Evolutionary conservation across 2,329 filamentous ascomycete genomes (phyloP), one percentile per base, ranked within the genome.

Genomic region (Cryphonectria parasitica): DNA sequence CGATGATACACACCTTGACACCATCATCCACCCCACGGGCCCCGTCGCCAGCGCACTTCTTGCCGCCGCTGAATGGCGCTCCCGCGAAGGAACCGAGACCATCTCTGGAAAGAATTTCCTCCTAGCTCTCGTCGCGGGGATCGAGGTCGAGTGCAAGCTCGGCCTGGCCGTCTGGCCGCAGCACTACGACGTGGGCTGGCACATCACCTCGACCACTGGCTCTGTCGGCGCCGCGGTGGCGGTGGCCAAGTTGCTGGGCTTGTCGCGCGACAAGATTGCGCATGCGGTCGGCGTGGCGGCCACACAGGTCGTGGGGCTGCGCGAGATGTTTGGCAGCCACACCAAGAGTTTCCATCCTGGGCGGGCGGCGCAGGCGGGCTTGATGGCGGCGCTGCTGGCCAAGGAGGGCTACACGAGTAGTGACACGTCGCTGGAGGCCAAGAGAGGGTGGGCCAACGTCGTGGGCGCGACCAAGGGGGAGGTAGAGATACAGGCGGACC

Each of bases 161-260:
- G 86, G 86, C 0, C 75, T 87, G 34, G 81, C 83, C 0, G 85
- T 88, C 17, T 87, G 81, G 79, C 86, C 86, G 0, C 79, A 83
- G 58, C 86, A 88, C 75, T 88, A 88, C 75, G 83, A 87, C 75
- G 78, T 85, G 5, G 86, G 86, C 22, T 88, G 86, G 85, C 85
- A 88, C 75, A 87, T 87, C 70, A 87, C 85, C 2, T 83, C 81
- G 39, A 85, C 84, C 0, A 83, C 84, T 0, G 86, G 86, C 3
- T 83, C 82, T 0, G 82, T 88, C 19, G 85, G 86, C 15, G 85
- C 86, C 4, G 86, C 86, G 0, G 83, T 87, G 1, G 85, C 83
- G 0, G 83, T 87, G 0, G 80, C 81, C 7, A 87, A 85, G 73
- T 75, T 87, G 0, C 76, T 88, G 41, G 73, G 77, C 0, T 77